A percentile compares a stretch with the other conserved stretches of the same genome.
These are phyloP conservation scores for Trichoderma koningiopsis DNA, from an alignment of 2,329 filamentous ascomycete genomes.

Conservation along the genomic window DNA sequence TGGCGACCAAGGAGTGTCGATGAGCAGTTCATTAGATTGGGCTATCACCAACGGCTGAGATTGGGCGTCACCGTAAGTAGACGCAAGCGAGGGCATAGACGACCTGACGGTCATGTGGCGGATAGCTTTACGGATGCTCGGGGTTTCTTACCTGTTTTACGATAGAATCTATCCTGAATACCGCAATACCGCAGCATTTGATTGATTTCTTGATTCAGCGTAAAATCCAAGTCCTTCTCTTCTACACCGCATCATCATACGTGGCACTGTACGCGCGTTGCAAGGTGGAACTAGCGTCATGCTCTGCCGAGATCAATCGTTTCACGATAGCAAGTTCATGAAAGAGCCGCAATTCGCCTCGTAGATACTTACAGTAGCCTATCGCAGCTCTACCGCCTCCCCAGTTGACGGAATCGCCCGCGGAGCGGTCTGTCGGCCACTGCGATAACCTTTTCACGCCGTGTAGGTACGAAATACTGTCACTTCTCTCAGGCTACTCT, in stretches of 20 bases:
- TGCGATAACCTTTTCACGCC: neutral
- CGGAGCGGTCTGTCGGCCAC: neutral
- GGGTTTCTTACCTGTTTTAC: neutral
- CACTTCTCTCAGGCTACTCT: neutral
- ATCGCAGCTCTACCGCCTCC: neutral
- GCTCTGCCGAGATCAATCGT: neutral
- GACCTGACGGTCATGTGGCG: neutral
- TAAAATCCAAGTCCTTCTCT: neutral
- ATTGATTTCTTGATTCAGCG: neutral
- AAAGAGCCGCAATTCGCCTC: neutral
- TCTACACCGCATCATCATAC: neutral
- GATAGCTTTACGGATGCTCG: neutral
- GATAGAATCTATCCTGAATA: neutral
- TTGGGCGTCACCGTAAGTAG: neutral
- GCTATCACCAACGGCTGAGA: no score
- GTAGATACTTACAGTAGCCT: neutral
- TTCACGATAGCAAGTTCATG: neutral
- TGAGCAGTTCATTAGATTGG: neutral
- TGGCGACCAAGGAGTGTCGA: neutral
- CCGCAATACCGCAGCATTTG: neutral
- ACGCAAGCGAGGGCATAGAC: neutral
- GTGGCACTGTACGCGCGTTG: neutral
- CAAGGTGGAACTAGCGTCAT: neutral
- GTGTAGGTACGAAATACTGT: neutral
- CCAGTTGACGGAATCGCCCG: neutral